These are phyloP conservation scores for Linnemannia elongata DNA, from an alignment of 192 early-diverging fungal genomes.

Conservation along the genomic window DNA sequence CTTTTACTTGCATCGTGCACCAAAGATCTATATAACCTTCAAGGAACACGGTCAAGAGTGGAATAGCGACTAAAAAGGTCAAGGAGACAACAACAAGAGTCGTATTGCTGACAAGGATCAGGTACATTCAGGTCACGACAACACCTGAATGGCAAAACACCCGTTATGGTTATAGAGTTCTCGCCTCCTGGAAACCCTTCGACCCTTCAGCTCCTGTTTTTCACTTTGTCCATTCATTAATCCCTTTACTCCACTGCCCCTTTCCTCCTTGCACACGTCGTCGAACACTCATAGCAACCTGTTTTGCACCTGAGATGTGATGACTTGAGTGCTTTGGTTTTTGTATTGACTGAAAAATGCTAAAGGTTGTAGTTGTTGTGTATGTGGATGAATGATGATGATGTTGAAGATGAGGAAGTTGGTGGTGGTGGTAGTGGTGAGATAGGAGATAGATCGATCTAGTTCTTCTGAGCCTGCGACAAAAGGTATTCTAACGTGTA, in stretches of 20 bases:
- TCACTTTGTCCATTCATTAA: not conserved
- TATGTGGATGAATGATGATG: conserved; percentile 6
- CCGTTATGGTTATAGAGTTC: no score
- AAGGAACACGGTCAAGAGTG: no score
- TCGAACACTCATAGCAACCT: not conserved
- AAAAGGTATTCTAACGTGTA: conserved; percentile 79
- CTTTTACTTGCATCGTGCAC: no score
- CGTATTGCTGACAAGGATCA: not conserved
- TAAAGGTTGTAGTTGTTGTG: not conserved
- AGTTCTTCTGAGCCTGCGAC: conserved; percentile 57
- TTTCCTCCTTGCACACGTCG: not conserved
- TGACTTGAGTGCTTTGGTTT: not conserved
- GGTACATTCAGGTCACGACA: not conserved
- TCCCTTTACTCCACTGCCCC: not conserved
- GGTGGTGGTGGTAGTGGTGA: not conserved
- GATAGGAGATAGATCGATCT: not conserved
- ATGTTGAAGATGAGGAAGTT: not conserved
- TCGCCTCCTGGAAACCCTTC: not conserved
- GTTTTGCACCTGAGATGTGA: not conserved
- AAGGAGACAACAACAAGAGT: not conserved
- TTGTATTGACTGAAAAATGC: conserved; percentile 13
- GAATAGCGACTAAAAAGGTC: no score
- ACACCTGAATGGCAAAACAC: not conserved
- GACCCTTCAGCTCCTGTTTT: not conserved
- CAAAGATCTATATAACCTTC: no score